Evolutionary conservation across 148 eudicot species (phyloP).

Genomic region (Fallopia convolvulus): DNA sequence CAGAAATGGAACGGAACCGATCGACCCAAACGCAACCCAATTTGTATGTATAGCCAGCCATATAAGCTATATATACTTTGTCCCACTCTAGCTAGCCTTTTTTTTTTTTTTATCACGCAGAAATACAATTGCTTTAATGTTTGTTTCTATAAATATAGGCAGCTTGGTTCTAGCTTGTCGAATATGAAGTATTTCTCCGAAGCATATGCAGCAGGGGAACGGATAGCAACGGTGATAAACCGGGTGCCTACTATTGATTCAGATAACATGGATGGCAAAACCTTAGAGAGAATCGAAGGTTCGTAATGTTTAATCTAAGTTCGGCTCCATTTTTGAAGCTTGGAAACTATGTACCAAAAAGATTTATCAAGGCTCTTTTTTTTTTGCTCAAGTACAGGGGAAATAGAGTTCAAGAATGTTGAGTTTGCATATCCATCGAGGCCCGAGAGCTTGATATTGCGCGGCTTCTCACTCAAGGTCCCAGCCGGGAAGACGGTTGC

Average conservation of each 20-base stretch:
- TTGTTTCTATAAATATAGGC: background rate
- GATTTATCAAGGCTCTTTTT: background rate
- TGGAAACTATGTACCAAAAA: no score
- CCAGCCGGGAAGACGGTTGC: slow-evolving; percentile 65
- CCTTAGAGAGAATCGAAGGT: background rate
- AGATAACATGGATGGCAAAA: slow-evolving; percentile 1
- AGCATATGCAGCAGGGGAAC: slow-evolving; percentile 17
- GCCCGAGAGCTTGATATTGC: slow-evolving; percentile 58
- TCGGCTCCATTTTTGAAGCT: no score
- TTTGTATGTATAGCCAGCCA: no score
- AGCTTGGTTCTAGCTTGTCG: slow-evolving; percentile 18
- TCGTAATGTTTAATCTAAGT: background rate
- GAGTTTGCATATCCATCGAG: slow-evolving; percentile 78
- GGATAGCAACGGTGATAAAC: slow-evolving; percentile 14
- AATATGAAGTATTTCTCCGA: slow-evolving; percentile 24
- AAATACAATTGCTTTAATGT: no score
- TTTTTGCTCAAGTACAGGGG: slow-evolving; percentile 23
- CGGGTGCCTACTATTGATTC: slow-evolving; percentile 25
- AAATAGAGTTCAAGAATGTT: slow-evolving; percentile 58
- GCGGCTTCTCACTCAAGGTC: slow-evolving; percentile 45
- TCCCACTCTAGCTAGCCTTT: no score
- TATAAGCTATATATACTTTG: no score
- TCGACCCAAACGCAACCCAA: no score
- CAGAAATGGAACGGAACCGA: no score
- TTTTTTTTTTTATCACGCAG: no score